phyloP scores from a whole-genome alignment of 176 grass and related monocot genomes.

The Stipa capillata region DNA sequence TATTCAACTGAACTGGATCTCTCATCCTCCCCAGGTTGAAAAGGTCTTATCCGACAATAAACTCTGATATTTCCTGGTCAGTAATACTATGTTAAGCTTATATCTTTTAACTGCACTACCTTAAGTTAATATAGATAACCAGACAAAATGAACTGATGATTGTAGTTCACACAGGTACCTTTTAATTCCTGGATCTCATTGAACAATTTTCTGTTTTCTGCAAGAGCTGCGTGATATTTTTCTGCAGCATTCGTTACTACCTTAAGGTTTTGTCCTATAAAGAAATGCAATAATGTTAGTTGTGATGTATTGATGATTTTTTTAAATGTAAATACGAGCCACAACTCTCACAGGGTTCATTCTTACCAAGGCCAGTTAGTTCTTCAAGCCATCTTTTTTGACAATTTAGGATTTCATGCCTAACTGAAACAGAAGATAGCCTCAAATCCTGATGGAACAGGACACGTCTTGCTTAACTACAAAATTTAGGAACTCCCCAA shows the following conservation, averaged over 20 bases:
- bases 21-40: slow-evolving; percentile 53
- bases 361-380: slow-evolving; percentile 48
- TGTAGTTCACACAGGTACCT: slow-evolving; percentile 43
- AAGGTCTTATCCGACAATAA: slow-evolving; percentile 86
- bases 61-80: slow-evolving; percentile 90
- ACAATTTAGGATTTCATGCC: slow-evolving; percentile 36
- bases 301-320: not conserved
- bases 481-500: slow-evolving; percentile 7
- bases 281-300: slow-evolving; percentile 21
- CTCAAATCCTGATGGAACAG: slow-evolving; percentile 62
- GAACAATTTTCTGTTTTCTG: slow-evolving; percentile 76
- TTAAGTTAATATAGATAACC: not conserved
- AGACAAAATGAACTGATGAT: not conserved
- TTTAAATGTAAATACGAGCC: not conserved
- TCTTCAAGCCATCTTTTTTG: slow-evolving; percentile 65
- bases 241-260: slow-evolving; percentile 48
- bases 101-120: slow-evolving; percentile 6
- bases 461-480: not conserved
- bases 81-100: slow-evolving; percentile 17
- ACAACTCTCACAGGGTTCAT: not conserved
- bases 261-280: slow-evolving; percentile 39
- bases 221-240: slow-evolving; percentile 67
- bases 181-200: slow-evolving; percentile 95
- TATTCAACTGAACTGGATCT: slow-evolving; percentile 46
- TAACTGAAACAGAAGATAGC: slow-evolving; percentile 52